Conservation (phyloP, 2,329 filamentous ascomycete genomes). For the Drechslerella dactyloides region DNA sequence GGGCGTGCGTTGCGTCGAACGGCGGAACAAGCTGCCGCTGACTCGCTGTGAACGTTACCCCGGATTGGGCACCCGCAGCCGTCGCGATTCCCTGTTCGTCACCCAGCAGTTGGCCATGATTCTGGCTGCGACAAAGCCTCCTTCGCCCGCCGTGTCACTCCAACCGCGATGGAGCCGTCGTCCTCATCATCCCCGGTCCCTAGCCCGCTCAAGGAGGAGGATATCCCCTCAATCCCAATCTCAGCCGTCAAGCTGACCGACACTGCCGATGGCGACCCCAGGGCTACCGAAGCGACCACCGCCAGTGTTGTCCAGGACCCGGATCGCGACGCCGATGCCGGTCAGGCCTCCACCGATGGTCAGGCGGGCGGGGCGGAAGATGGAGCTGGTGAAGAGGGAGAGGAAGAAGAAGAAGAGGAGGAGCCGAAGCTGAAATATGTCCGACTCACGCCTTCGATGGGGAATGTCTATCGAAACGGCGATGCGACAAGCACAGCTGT, state of each 20-base stretch:
- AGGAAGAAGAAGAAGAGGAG: slow-evolving; percentile 80
- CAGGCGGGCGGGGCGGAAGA: slow-evolving; percentile 60
- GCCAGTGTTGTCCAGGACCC: slow-evolving; percentile 34
- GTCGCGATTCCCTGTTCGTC: slow-evolving; percentile 41
- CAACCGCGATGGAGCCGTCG: slow-evolving; percentile 44
- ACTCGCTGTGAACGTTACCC: slow-evolving; percentile 19
- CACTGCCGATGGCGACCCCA: slow-evolving; percentile 39
- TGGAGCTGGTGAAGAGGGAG: slow-evolving; percentile 66
- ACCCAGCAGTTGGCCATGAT: slow-evolving; percentile 18
- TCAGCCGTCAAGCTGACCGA: slow-evolving; percentile 39
- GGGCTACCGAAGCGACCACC: slow-evolving; percentile 44
- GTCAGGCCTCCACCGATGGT: slow-evolving; percentile 21
- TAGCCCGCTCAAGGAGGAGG: slow-evolving; percentile 44
- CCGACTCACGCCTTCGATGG: slow-evolving; percentile 79
- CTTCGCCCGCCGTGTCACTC: slow-evolving; percentile 14
- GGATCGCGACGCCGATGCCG: slow-evolving; percentile 12
- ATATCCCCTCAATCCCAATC: slow-evolving; percentile 39
- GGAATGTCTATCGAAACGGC: slow-evolving; percentile 85
- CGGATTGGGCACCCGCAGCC: slow-evolving; percentile 15
- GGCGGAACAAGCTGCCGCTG: not conserved
- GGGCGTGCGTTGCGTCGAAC: slow-evolving; percentile 3
- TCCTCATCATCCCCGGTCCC: slow-evolving; percentile 33
- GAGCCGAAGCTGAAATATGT: slow-evolving; percentile 94
- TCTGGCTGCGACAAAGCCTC: slow-evolving; percentile 12
- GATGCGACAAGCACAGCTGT: slow-evolving; percentile 92